Evolutionary conservation across 2,329 filamentous ascomycete genomes (phyloP).

Genomic region (Xylariaceae sp.): DNA sequence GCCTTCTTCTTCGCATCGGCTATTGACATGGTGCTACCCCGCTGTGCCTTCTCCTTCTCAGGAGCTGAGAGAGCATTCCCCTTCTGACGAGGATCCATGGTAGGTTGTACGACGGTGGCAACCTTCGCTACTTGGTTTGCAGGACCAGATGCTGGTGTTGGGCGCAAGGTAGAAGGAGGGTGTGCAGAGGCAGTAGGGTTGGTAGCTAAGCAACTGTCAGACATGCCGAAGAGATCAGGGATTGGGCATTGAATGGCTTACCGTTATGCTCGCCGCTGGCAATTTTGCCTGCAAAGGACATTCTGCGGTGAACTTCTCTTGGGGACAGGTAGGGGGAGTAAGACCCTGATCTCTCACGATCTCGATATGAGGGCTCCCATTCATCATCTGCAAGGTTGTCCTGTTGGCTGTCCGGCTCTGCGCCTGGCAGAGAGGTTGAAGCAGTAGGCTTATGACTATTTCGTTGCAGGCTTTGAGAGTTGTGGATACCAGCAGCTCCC

Average conservation of each 20-base stretch:
- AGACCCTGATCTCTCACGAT: constrained; percentile 46
- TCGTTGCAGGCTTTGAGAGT: constrained; percentile 23
- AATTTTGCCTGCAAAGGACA: constrained; percentile 8
- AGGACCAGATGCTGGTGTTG: not conserved
- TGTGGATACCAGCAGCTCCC: constrained; percentile 32
- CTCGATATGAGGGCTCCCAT: constrained; percentile 26
- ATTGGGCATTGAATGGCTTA: constrained; percentile 14
- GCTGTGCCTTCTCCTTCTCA: not conserved
- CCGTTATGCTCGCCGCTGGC: constrained; percentile 18
- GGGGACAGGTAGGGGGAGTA: constrained; percentile 52
- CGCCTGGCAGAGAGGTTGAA: constrained; percentile 17
- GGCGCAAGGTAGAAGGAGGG: not conserved
- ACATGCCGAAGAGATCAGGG: not conserved
- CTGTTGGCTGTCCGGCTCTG: constrained; percentile 21
- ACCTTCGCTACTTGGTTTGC: not conserved
- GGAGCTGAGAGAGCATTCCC: not conserved
- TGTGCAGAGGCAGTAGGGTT: constrained; percentile 5
- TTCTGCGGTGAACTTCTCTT: constrained; percentile 38
- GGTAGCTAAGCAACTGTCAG: constrained; percentile 3
- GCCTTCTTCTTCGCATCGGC: constrained; percentile 53
- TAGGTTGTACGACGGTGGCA: not conserved
- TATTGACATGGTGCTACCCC: constrained; percentile 23
- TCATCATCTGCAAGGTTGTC: constrained; percentile 24
- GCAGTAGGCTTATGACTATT: constrained; percentile 21
- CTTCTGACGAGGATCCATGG: not conserved